Evolutionary conservation across 495 filamentous ascomycete species (phyloP), one percentile per base, ranked within the genome.

Genomic region (Articulospora tetracladia): DNA sequence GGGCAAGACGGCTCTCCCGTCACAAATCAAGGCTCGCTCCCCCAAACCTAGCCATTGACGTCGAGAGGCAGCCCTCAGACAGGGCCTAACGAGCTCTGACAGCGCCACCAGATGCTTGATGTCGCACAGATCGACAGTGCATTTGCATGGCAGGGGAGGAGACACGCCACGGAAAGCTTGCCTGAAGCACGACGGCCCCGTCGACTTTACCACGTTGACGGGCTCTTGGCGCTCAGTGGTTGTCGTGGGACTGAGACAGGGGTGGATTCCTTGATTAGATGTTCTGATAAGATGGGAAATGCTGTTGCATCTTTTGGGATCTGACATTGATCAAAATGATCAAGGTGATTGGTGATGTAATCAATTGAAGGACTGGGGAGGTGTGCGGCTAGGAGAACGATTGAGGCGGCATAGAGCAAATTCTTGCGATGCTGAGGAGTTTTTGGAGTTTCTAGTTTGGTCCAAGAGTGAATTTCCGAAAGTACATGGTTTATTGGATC

Each of bases 131-230:
- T 30, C 50, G 25, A 30, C 23, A 7, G 22, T 7, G 50, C 25
- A 20, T 30, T 15, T 30, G 50, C 10, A 13, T 28, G 12, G 15
- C 47, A 8, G n/a, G 50, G 25, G 25, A 22, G 22, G 2, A 25
- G 22, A 17, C 13, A 28, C 50, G 50, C 50, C 25, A 22, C 50
- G 26, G 50, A 53, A 53, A 53, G 50, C 50, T 53, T 53, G 17
- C 50, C 8, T 53, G 11, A 13, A 30, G 24, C 23, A 30, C 26
- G 17, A 12, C 39, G 39, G 8, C n/a, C 39, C 11, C 39, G 30
- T 32, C 13, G 39, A 3, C 39, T 34, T 34, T 44, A 44, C 50
- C 50, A 53, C 50, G 50, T 53, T 53, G 24, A 11, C 8, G 50
- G 28, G 50, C 25, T 10, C 50, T 53, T 32, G 26, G 50, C 50